phyloP scores from a whole-genome alignment of 2,329 filamentous ascomycete genomes.

The Aspergillus novofumigatus region DNA sequence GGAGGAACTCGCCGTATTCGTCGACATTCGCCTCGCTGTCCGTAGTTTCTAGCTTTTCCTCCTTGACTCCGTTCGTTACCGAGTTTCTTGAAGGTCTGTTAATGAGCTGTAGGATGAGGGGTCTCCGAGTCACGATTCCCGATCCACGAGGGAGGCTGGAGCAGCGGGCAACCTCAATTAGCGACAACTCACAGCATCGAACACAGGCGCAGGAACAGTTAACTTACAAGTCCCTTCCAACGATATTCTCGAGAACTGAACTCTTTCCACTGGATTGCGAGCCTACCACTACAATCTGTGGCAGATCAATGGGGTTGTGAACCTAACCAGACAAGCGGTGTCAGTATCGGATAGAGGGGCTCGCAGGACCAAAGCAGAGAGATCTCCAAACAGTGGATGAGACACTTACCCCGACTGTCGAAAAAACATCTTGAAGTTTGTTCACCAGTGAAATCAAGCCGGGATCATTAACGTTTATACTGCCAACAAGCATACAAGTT shows the following conservation, averaged over 20 bases:
- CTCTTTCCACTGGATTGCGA: constrained; percentile 99
- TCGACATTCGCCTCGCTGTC: constrained; percentile 89
- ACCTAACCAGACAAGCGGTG: constrained; percentile 53
- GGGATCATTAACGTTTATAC: constrained; percentile 69
- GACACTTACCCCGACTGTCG: constrained; percentile 76
- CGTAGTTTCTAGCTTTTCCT: constrained; percentile 60
- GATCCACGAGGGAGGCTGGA: constrained; percentile 88
- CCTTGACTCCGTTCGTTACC: constrained; percentile 66
- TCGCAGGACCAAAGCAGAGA: constrained; percentile 1
- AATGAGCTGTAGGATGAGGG: constrained; percentile 95
- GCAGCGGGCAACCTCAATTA: constrained; percentile 18
- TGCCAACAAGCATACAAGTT: constrained; percentile 32
- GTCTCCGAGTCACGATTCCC: constrained; percentile 93
- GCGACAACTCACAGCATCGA: constrained; percentile 5
- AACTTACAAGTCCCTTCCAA: constrained; percentile 94
- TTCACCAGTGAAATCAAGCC: constrained; percentile 81
- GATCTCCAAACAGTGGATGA: neutral
- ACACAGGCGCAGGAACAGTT: constrained; percentile 8
- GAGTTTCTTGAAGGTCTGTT: constrained; percentile 69
- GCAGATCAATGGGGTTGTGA: constrained; percentile 98
- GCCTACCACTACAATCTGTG: constrained; percentile 96
- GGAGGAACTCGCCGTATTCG: constrained; percentile 98
- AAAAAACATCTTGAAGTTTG: constrained; percentile 98
- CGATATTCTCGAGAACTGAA: constrained; percentile 97
- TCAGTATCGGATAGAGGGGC: constrained; percentile 19